phyloP scores from a whole-genome alignment of 2,329 filamentous ascomycete species.

The Aspergillus pseudoterreus region DNA sequence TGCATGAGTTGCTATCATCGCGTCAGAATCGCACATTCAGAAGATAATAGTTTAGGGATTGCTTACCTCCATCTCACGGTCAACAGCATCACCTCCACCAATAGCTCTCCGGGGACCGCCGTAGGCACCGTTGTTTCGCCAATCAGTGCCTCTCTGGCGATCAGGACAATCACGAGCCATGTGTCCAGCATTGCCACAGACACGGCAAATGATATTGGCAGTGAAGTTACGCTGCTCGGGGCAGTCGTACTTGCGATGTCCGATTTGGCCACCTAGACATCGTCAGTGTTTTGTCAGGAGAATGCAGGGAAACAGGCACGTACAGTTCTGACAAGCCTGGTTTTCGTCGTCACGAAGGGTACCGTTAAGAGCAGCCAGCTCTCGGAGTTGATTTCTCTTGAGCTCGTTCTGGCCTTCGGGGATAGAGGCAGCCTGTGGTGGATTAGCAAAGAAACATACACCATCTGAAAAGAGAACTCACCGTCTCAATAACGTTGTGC shows the following conservation, averaged over 20 bases:
- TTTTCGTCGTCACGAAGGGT: conserved; percentile 98
- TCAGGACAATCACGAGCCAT: conserved; percentile 99
- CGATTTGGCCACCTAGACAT: conserved; percentile 78
- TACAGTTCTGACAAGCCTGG: conserved; percentile 96
- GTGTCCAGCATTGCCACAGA: conserved; percentile 95
- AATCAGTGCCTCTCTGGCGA: conserved; percentile 81
- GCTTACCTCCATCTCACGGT: conserved; percentile 89
- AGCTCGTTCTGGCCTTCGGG: conserved; percentile 98
- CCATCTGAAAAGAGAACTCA: conserved; percentile 48
- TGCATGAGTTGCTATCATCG: conserved; percentile 81
- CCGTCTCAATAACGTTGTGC: conserved; percentile 97
- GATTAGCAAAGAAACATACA: conserved; percentile 25
- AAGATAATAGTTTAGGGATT: neutral
- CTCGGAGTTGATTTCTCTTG: conserved; percentile 96
- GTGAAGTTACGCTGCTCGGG: conserved; percentile 97
- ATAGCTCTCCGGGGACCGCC: conserved; percentile 57
- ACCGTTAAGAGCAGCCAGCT: conserved; percentile 96
- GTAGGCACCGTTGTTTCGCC: conserved; percentile 71
- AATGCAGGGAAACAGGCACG: conserved; percentile 18
- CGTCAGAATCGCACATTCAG: conserved; percentile 38
- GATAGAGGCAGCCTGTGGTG: conserved; percentile 82
- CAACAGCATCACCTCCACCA: conserved; percentile 76
- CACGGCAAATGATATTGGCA: conserved; percentile 97
- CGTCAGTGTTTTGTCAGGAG: neutral
- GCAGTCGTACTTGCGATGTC: conserved; percentile 97